phyloP scores from a whole-genome alignment of 2,329 filamentous ascomycete genomes.

The Beauveria scarabaeidicola region DNA sequence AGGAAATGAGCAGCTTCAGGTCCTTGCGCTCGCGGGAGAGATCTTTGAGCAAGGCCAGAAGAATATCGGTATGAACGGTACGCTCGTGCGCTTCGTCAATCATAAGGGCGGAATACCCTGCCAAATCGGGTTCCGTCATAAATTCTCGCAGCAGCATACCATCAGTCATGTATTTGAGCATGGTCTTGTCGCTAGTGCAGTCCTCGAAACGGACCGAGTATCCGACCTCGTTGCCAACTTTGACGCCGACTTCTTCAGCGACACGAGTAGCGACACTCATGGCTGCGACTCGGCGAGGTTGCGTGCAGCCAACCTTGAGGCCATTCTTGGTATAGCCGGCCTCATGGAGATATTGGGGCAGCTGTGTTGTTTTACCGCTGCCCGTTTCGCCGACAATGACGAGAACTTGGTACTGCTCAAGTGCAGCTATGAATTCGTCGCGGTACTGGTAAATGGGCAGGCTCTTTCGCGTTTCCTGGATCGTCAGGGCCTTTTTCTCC shows the following conservation, averaged over 20 bases:
- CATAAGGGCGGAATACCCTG: constrained; percentile 80
- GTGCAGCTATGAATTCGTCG: constrained; percentile 75
- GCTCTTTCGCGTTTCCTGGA: constrained; percentile 84
- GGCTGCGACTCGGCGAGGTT: constrained; percentile 88
- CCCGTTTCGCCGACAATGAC: constrained; percentile 94
- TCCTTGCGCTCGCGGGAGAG: constrained; percentile 75
- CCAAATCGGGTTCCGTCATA: constrained; percentile 77
- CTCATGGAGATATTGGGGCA: constrained; percentile 89
- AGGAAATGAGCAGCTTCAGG: constrained; percentile 83
- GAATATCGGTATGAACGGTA: constrained; percentile 82
- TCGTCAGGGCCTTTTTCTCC: constrained; percentile 77
- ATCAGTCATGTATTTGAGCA: constrained; percentile 95
- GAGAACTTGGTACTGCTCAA: constrained; percentile 77
- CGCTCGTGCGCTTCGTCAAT: constrained; percentile 97
- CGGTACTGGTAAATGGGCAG: constrained; percentile 85
- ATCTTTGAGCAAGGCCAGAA: constrained; percentile 83
- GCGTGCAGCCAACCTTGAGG: constrained; percentile 84
- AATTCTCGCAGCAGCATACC: constrained; percentile 89
- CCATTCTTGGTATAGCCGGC: constrained; percentile 80
- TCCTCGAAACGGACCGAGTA: constrained; percentile 96
- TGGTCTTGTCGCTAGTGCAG: constrained; percentile 80
- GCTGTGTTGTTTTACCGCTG: constrained; percentile 89
- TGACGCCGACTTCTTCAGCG: constrained; percentile 84
- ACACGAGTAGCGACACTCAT: constrained; percentile 98
- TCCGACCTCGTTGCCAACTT: constrained; percentile 84